Percentiles rank a stretch among this genome's conserved stretches.
These are phyloP conservation scores for Fraxinus anomala DNA, from an alignment of 257 asterid species.

Conservation along the genomic window DNA sequence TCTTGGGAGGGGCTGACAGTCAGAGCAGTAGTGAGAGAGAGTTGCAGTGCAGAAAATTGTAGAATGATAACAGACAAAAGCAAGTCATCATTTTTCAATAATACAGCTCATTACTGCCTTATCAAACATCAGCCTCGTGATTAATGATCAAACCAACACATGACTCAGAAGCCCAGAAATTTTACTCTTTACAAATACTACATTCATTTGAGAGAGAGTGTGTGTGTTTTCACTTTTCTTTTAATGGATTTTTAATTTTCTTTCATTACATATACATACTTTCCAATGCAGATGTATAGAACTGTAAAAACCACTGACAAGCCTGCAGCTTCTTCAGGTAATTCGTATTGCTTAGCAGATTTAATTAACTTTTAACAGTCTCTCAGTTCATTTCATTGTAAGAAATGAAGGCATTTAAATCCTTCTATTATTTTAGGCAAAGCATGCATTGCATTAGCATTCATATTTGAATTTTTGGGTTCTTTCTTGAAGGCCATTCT, in stretches of 20 bases:
- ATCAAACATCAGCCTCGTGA: constrained; percentile 78
- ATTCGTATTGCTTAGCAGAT: constrained; percentile 32
- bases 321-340: constrained; percentile 96
- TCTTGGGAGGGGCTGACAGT: constrained; percentile 39
- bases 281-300: constrained; percentile 86
- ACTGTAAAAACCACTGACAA: constrained; percentile 95
- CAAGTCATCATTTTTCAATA: constrained; percentile 86
- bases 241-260: not conserved
- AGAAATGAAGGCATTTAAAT: not conserved
- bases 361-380: constrained; percentile 9
- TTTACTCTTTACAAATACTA: constrained; percentile 19
- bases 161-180: constrained; percentile 34
- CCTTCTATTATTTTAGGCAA: not conserved
- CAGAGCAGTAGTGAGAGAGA: constrained; percentile 28
- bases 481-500: constrained; percentile 64
- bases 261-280: constrained; percentile 18
- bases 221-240: not conserved
- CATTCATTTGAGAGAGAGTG: constrained; percentile 30
- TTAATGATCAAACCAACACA: constrained; percentile 61
- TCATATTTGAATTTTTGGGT: not conserved
- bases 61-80: constrained; percentile 49
- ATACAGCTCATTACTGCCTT: constrained; percentile 51
- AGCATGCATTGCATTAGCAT: not conserved
- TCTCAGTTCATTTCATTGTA: not conserved
- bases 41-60: constrained; percentile 10